Base-by-base conservation (phyloP, 2,329 filamentous ascomycete genomes). In the Colletotrichum tropicicola region DNA sequence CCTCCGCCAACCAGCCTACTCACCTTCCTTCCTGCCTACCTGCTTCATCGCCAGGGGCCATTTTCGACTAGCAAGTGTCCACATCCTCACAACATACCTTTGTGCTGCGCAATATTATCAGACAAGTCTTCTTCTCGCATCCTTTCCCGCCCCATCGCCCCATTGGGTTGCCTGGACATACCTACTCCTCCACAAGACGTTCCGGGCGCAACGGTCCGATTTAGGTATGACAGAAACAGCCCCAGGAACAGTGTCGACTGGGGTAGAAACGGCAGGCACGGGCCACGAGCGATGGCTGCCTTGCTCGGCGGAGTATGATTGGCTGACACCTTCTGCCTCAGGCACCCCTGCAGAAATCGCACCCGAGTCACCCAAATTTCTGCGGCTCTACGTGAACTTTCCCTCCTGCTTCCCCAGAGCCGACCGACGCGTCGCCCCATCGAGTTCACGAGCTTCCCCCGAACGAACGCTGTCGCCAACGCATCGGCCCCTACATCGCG, bases 341-440 rank as follows among this genome's bases (percentile, higher is more conserved):
- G 67, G 67, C 67, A 68, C 7, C 44, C 65, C 9, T 68, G 67
- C 67, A 68, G 67, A 61, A 61, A 62, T 59, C 43, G 55, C 51
- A 56, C 60, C 49, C 45, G 59, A 65, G 67, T 68, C 65, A 68
- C 53, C 45, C 67, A 64, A 68, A 68, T 61, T 68, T 68, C 66
- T 63, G 37, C 52, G 35, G 51, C 56, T 54, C 60, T 51, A 55
- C 48, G 47, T 55, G 60, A 68, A 68, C 67, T 68, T 64, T 68
- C 67, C 65, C 54, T 68, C 65, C 55, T 68, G 44, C 59, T 55
- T 55, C 55, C 64, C 59, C 55, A 57, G 59, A 56, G 60, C 43
- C 49, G 60, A 59, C 48, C 49, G 51, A 67, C 60, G 54, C 61
- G 64, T 67, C 59, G 60, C 59, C 60, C 52, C 59, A 66, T 64